A percentile compares a stretch with the other conserved stretches of the same genome.
These are phyloP conservation scores for Cyclotella kingstonii DNA, from an alignment of 108 stramenopile species.

Conservation along the genomic window DNA sequence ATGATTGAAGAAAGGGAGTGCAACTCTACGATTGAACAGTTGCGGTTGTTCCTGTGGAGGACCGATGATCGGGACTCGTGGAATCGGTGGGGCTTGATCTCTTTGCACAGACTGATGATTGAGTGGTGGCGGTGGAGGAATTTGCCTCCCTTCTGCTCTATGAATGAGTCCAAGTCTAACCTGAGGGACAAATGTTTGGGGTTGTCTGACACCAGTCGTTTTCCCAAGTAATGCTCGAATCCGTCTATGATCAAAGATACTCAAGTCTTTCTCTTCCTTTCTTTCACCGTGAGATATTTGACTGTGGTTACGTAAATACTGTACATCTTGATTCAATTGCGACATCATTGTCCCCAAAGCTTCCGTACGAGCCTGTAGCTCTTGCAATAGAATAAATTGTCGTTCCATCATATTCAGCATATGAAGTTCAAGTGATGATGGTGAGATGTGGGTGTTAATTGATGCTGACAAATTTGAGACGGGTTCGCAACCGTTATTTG, in stretches of 20 bases:
- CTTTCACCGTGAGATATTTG: not conserved
- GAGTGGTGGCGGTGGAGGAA: too few relatives aligned
- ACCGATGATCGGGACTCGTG: not conserved
- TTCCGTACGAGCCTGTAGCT: constrained; percentile 23
- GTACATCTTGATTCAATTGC: constrained; percentile 21
- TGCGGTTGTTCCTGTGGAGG: not conserved
- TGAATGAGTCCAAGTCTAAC: too few relatives aligned
- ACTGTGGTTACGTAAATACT: constrained; percentile 8
- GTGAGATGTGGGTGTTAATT: constrained; percentile 44
- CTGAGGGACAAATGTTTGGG: too few relatives aligned
- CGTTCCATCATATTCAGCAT: constrained; percentile 22
- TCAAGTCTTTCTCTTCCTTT: not conserved
- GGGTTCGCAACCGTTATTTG: too few relatives aligned
- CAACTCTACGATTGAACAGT: constrained; percentile 14
- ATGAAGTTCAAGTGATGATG: not conserved
- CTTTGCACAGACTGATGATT: too few relatives aligned
- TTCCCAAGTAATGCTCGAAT: not conserved
- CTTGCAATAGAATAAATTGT: constrained; percentile 20
- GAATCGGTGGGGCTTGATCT: constrained; percentile 1
- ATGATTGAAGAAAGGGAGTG: constrained; percentile 13
- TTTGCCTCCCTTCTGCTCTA: too few relatives aligned
- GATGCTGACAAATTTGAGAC: too few relatives aligned
- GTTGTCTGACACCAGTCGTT: not conserved
- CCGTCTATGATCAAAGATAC: not conserved
- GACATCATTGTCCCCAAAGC: constrained; percentile 25